Base-by-base conservation (phyloP, 169 alveolate species). In the Eimeria sp. region DNA sequence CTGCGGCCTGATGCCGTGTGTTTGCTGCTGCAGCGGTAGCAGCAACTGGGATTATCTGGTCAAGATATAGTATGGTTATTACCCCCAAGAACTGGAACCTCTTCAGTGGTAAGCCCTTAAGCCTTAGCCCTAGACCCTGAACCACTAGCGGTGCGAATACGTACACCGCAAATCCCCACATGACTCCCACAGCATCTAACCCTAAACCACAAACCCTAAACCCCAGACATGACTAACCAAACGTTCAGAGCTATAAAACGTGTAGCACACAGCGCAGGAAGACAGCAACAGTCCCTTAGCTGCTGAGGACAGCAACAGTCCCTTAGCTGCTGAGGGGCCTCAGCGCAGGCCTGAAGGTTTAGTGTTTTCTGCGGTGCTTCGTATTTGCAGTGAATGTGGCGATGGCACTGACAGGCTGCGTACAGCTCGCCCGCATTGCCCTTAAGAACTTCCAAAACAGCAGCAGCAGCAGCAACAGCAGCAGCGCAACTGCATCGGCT, bases 381-480 rank as follows among this genome's bases (percentile, higher is more conserved):
- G 16, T 75, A 18, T 47, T 25, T 67, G 30, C 88, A 97, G 98
- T 97, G 4, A 97, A 97, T 78, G 87, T 96, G 67, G 97, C 97
- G 45, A 97, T 97, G 98, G 98, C 98, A 18, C 25, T 96, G n/a
- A 97, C 98, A 14, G 98, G 98, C n/a, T 54, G 87, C 70, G 72
- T 95, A 57, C 98, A 97, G 91, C 58, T 97, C 57, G 76, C 51
- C n/a, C 92, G 96, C 61, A 89, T 94, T 27, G 84, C 84, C 51
- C 22, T 47, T 18, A 83, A 45, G 45, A 16, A 30, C 10, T 54
- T 14, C 10, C 20, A 54, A 14, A 75, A 51, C 84, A 34, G 54
- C 84, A 75, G 84, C 84, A 75, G 54, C 84, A 75, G 58, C 84
- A 27, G n/a, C 58, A 43, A 30, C 20, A n/a, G 54, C 25, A 43